Percentiles rank a stretch among this genome's conserved stretches.
Conservation (phyloP, 1,139 yeast genomes). For the Hanseniaspora gamundiae region DNA sequence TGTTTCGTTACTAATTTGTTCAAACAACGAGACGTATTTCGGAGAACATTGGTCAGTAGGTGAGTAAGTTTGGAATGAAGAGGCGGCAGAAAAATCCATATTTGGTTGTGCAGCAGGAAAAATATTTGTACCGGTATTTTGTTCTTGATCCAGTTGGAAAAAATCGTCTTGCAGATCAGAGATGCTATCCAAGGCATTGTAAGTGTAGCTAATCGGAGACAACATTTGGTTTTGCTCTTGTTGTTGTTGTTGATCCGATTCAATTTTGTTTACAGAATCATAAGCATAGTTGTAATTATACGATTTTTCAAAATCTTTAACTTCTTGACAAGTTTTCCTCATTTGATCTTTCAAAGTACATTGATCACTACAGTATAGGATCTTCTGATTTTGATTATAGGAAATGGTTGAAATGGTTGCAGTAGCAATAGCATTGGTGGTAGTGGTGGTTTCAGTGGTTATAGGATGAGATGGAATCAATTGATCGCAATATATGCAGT, state of each 20-base stretch:
- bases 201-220: neutral
- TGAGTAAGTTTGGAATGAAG: no score
- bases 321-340: constrained; percentile 2
- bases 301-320: no score
- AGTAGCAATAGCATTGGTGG: neutral
- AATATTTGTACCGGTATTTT: constrained; percentile 4
- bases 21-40: neutral
- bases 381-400: constrained; percentile 25
- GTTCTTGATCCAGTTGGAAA: constrained; percentile 1
- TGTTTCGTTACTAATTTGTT: neutral
- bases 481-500: constrained; percentile 55
- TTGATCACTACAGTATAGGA: constrained; percentile 48
- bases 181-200: neutral
- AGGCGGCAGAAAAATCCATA: neutral
- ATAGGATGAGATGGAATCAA: constrained; percentile 28
- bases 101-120: constrained; percentile 4
- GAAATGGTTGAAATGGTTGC: constrained; percentile 5
- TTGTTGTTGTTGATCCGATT: neutral
- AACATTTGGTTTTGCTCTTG: neutral
- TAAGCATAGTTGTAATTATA: no score
- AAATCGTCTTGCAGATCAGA: neutral
- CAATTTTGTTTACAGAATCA: no score
- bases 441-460: neutral
- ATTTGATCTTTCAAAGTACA: constrained; percentile 38
- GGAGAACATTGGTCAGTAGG: neutral